A percentile compares a stretch with the other conserved stretches of the same genome.
Conservation (phyloP, 306 rosid genomes). For the Ammopiptanthus mongolicus region DNA sequence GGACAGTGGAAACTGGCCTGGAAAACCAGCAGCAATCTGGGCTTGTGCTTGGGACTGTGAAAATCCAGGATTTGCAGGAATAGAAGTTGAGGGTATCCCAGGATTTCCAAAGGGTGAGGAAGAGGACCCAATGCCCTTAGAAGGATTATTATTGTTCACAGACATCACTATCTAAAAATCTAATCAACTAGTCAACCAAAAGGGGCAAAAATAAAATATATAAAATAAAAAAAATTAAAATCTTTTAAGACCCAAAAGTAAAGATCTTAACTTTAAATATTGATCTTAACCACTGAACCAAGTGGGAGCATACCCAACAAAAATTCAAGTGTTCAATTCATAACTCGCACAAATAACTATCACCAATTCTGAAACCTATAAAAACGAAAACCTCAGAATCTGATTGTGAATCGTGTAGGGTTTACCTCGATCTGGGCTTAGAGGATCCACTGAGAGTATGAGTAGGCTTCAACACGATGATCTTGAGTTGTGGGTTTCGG, state of each 20-base stretch:
- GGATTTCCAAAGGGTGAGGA: conserved; percentile 79
- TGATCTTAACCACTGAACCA: conserved; percentile 16
- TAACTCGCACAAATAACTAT: background rate
- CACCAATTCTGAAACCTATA: conserved; percentile 6
- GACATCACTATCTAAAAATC: conserved; percentile 66
- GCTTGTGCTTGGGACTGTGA: conserved; percentile 67
- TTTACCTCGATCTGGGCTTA: conserved; percentile 41
- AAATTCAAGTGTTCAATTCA: conserved; percentile 15
- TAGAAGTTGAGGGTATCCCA: conserved; percentile 52
- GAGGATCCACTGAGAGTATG: background rate
- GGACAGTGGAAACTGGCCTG: conserved; percentile 71
- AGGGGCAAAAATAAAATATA: background rate
- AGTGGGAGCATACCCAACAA: conserved; percentile 4
- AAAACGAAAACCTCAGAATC: background rate
- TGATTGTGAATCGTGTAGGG: conserved; percentile 5
- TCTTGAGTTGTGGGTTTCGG: background rate
- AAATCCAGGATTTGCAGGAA: conserved; percentile 56
- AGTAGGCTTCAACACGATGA: background rate
- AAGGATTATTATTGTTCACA: conserved; percentile 71
- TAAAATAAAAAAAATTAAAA: background rate
- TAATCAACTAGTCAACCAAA: conserved; percentile 31
- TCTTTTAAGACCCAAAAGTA: conserved; percentile 16
- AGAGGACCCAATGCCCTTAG: conserved; percentile 78
- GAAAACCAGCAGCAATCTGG: conserved; percentile 69
- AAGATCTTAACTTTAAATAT: conserved; percentile 24